Evolutionary conservation across 1,139 yeast species (phyloP).

Genomic region (Hansenula lynferdii): DNA sequence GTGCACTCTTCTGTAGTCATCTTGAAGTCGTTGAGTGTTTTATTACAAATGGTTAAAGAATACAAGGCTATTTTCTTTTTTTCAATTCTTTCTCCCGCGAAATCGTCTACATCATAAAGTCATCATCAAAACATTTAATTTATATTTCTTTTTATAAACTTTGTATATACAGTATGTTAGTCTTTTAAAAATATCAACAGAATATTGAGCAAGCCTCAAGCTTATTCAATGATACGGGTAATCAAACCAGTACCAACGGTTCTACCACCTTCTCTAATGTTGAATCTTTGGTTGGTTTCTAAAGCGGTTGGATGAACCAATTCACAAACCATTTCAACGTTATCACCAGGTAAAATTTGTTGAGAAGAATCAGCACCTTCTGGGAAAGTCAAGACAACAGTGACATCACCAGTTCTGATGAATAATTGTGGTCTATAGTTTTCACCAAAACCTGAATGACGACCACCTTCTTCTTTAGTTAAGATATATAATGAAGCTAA

Average conservation of each 20-base stretch:
- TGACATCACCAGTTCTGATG: constrained; percentile 94
- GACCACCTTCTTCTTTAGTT: constrained; percentile 98
- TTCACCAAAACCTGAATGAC: constrained; percentile 96
- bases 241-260: constrained; percentile 98
- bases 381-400: constrained; percentile 90
- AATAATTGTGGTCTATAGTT: constrained; percentile 98
- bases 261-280: constrained; percentile 99
- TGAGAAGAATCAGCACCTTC: constrained; percentile 82
- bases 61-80: too few species aligned
- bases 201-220: not conserved
- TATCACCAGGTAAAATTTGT: constrained; percentile 98
- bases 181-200: not conserved
- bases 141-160: too few species aligned
- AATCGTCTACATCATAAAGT: too few species aligned
- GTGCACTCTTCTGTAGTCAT: constrained; percentile 4
- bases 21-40: too few species aligned
- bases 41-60: too few species aligned
- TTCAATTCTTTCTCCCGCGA: too few species aligned
- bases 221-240: constrained; percentile 77
- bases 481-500: constrained; percentile 90
- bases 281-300: constrained; percentile 97
- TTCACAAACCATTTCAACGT: constrained; percentile 92
- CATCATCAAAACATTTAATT: too few species aligned
- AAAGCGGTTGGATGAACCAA: constrained; percentile 89
- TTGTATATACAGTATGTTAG: too few species aligned